Conservation (phyloP, 345 rosid species). For the Pistacia atlantica region DNA sequence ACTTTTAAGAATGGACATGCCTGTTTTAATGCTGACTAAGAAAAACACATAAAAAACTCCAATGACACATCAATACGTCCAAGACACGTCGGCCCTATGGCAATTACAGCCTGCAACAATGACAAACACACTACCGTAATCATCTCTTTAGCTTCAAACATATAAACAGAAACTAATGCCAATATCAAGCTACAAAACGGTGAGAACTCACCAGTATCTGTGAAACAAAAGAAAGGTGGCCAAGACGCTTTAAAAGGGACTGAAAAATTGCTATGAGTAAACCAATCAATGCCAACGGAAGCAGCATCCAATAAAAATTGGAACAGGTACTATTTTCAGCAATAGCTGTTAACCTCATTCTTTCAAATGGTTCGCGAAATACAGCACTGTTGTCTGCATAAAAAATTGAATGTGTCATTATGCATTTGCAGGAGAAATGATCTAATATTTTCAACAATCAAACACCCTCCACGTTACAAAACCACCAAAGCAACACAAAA, state of each 20-base stretch:
- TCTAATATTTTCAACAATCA: too few species aligned
- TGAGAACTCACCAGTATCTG: constrained; percentile 32
- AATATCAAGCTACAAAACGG: too few species aligned
- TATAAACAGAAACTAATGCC: neutral
- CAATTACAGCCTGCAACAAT: constrained; percentile 41
- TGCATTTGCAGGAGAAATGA: neutral
- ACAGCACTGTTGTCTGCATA: neutral
- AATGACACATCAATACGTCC: constrained; percentile 26
- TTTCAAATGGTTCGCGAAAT: neutral
- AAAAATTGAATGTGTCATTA: neutral
- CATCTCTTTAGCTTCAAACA: too few species aligned
- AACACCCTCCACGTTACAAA: too few species aligned
- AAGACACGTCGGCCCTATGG: constrained; percentile 40
- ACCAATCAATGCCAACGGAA: constrained; percentile 33
- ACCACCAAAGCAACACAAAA: too few species aligned
- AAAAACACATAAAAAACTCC: constrained; percentile 39
- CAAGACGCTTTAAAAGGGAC: constrained; percentile 34
- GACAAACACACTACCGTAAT: neutral
- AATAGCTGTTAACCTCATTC: neutral
- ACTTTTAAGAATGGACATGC: constrained; percentile 31
- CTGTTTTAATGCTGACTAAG: constrained; percentile 36
- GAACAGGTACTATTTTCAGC: too few species aligned
- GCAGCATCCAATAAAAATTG: neutral
- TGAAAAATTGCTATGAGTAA: constrained; percentile 25
- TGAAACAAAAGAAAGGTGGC: constrained; percentile 34